These are phyloP conservation scores for Dorcoceras hygrometricum DNA, from an alignment of 257 asterid species.

Conservation along the genomic window DNA sequence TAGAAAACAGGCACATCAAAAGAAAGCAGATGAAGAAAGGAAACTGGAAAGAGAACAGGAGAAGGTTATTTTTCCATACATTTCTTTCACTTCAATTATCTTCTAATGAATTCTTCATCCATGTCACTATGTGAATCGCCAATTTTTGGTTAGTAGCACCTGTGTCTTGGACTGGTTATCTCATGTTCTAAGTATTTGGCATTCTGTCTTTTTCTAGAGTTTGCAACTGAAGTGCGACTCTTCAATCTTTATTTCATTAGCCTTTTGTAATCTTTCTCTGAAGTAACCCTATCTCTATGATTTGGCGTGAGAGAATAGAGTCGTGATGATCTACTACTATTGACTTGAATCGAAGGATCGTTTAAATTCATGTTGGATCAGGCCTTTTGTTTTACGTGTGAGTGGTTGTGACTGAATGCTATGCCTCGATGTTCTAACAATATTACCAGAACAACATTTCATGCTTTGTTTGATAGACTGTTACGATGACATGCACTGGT, in stretches of 20 bases:
- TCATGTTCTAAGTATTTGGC: neutral
- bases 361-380: neutral
- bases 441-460: too few species aligned
- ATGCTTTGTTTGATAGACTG: neutral
- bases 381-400: neutral
- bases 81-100: neutral
- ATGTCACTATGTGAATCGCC: neutral
- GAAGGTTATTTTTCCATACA: slow-evolving; percentile 39
- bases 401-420: neutral
- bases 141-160: neutral
- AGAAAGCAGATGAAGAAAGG: slow-evolving; percentile 48
- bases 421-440: too few species aligned
- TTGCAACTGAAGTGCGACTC: neutral
- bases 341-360: too few species aligned
- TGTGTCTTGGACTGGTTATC: neutral
- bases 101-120: neutral
- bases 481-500: neutral
- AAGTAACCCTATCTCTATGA: too few species aligned
- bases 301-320: too few species aligned
- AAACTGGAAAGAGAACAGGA: slow-evolving; percentile 55
- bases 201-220: neutral
- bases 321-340: too few species aligned
- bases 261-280: too few species aligned
- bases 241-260: neutral
- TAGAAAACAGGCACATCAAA: slow-evolving; percentile 46